phyloP scores from a whole-genome alignment of 768 basidiomycete genomes.

The Pholiota microspora region DNA sequence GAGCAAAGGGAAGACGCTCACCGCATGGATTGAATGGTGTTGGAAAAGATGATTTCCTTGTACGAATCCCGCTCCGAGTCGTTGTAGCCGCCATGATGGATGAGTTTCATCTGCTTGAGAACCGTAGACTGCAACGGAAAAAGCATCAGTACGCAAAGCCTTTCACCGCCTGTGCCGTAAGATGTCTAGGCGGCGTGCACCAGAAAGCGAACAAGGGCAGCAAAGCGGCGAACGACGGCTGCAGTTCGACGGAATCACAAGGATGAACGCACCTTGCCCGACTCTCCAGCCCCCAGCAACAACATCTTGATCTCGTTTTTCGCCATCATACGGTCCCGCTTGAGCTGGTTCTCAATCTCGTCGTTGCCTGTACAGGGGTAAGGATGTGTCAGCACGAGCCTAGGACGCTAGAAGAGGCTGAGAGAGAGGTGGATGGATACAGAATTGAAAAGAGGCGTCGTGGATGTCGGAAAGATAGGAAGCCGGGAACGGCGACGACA shows the following conservation, averaged over 20 bases:
- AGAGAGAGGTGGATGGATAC: too few species aligned
- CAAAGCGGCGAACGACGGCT: neutral
- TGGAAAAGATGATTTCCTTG: constrained; percentile 94
- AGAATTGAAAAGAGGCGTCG: too few species aligned
- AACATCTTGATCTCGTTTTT: constrained; percentile 98
- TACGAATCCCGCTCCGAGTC: constrained; percentile 88
- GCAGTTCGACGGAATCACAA: neutral
- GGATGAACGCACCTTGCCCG: constrained; percentile 70
- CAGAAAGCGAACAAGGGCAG: neutral
- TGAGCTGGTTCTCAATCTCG: constrained; percentile 91
- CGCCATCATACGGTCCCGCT: constrained; percentile 81
- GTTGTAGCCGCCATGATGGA: constrained; percentile 89
- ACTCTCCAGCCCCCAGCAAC: constrained; percentile 93
- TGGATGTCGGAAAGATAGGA: neutral
- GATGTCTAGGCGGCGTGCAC: too few species aligned
- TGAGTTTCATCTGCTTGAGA: constrained; percentile 97
- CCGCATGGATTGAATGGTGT: constrained; percentile 96
- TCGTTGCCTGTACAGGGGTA: constrained; percentile 63
- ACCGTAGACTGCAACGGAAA: constrained; percentile 68
- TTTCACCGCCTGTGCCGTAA: too few species aligned
- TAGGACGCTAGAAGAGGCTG: too few species aligned
- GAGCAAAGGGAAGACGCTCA: constrained; percentile 38
- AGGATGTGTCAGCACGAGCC: neutral
- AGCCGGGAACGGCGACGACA: neutral
- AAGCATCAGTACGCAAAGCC: neutral